These are phyloP conservation scores for Fraxinus nigra DNA, from an alignment of 305 asterid genomes.

Conservation along the genomic window DNA sequence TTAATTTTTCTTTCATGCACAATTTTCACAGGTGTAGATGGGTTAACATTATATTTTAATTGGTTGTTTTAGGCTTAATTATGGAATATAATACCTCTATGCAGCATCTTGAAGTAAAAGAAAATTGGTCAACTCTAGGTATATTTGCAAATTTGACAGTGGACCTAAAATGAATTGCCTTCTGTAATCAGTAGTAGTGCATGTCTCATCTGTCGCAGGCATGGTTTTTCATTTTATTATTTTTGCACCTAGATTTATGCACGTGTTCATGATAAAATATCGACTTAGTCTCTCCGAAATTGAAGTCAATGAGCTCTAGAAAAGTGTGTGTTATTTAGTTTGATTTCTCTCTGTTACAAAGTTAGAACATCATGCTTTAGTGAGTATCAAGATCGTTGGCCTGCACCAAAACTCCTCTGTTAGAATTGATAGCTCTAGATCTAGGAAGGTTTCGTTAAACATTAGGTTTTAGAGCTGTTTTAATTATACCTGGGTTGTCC, in stretches of 20 bases:
- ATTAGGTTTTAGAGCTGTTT: not conserved
- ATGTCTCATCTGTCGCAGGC: not conserved
- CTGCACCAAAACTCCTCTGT: not conserved
- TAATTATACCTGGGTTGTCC: conserved; percentile 6
- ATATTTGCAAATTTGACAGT: not conserved
- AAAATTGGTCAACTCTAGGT: not conserved
- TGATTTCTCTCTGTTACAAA: not conserved
- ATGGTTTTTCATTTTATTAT: not conserved
- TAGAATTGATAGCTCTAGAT: not conserved
- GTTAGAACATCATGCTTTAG: not conserved
- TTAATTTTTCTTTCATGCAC: not conserved
- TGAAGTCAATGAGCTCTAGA: not conserved
- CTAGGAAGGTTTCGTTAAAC: not conserved
- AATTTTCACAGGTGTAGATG: not conserved
- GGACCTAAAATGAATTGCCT: not conserved
- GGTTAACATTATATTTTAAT: not conserved
- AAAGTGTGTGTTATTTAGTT: not conserved
- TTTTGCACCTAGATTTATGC: not conserved
- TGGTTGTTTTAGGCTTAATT: not conserved
- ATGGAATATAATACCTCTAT: not conserved
- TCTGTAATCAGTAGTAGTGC: conserved; percentile 2
- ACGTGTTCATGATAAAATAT: conserved; percentile 6
- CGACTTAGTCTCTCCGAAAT: not conserved
- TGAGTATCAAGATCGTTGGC: not conserved
- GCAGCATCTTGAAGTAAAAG: conserved; percentile 10